Percentiles rank a stretch among this genome's conserved stretches.
phyloP scores from a whole-genome alignment of 106 monocot genomes.

The Hemerocallis citrina region DNA sequence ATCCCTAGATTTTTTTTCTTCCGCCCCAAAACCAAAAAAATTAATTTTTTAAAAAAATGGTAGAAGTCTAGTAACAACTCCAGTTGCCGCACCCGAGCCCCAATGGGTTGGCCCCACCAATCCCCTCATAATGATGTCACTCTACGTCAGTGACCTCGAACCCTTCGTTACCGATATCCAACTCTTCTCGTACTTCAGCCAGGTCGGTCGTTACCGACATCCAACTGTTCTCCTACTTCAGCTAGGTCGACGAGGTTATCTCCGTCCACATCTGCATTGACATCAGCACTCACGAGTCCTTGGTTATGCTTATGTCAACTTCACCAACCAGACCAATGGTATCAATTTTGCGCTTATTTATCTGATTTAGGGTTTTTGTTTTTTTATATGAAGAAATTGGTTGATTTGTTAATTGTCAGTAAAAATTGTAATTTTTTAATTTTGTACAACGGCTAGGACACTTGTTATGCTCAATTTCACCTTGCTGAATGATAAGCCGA shows the following conservation, averaged over 20 bases:
- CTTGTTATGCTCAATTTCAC: conserved; percentile 78
- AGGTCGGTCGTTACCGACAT: too few species aligned
- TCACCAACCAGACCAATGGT: conserved; percentile 32
- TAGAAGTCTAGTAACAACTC: too few species aligned
- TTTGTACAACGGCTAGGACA: conserved; percentile 55
- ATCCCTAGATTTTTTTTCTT: too few species aligned
- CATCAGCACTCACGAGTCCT: conserved; percentile 27
- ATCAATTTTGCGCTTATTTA: not conserved
- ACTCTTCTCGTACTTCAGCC: conserved; percentile 33
- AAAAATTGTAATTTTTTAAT: not conserved
- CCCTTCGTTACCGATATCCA: conserved; percentile 27
- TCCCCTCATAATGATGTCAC: conserved; percentile 21
- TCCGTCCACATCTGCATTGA: conserved; percentile 55
- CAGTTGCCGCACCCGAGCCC: too few species aligned
- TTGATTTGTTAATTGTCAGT: not conserved
- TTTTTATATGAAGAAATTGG: too few species aligned
- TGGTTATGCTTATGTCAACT: conserved; percentile 70
- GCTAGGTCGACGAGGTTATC: conserved; percentile 15
- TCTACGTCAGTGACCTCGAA: conserved; percentile 58
- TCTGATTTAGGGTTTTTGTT: too few species aligned
- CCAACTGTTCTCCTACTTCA: too few species aligned
- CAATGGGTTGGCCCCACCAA: not conserved
- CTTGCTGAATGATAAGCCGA: conserved; percentile 67
- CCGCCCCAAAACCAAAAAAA: too few species aligned
- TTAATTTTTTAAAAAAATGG: too few species aligned